Evolutionary conservation across 140 eudicot species (phyloP), one percentile per base, ranked within the genome.

Genomic region (Senecio squalidus): DNA sequence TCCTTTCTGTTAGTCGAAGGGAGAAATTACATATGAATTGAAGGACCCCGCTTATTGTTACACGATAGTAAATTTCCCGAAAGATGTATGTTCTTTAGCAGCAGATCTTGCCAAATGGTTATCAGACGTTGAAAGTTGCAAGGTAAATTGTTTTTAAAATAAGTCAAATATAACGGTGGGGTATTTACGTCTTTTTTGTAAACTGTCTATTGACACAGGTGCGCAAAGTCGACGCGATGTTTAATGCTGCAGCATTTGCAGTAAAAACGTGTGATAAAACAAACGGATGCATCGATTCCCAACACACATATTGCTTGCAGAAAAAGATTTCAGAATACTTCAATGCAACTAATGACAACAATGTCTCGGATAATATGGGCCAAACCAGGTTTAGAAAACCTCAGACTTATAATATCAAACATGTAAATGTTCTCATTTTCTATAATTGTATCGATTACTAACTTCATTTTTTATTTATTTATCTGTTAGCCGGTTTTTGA

Each of bases 11-110:
- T 70, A 87, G 98, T 49, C 58, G 55, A 80, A 76, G 70, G 88
- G 96, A 39, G 98, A 92, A 75, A 70, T 87, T 43, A 84, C 89
- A 45, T 92, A 84, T 14, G 98, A 92, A 38, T 54, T 92, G 74
- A 92, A 92, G 85, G 98, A 92, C 80, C 93, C 80, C 69, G 96
- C 93, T 44, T 92, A 71, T 60, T 92, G 95, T 70, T 92, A 87
- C 73, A 71, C 30, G 44, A 63, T 92, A 21, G 33, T 73, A 66
- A 68, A 81, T 40, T 66, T 70, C 56, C 98, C 96, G 1, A 69
- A 70, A 52, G 98, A 92, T 67, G 46, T 87, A 49, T 84, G 96
- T 65, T 72, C 93, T 65, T 83, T 92, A 38, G 78, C 98, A 38
- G 68, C 82, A 34, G 82, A 77, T 31, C 68, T 87, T 21, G 78